Percentiles rank a stretch among this genome's conserved stretches.
These are phyloP conservation scores for Dictyostelium discoideum DNA, from an alignment of 78 protist species.

Conservation along the genomic window dicty_2.7 NC_007089.4:2310001-2310500, in stretches of 20 bases:
- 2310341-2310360: constrained; percentile 54
- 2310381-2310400: constrained; percentile 73
- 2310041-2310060: not conserved
- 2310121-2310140: constrained; percentile 11
- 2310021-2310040: not conserved
- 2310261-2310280: constrained; percentile 16
- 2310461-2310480: constrained; percentile 69
- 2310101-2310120: constrained; percentile 31
- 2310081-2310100: constrained; percentile 23
- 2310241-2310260: not conserved
- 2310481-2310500: constrained; percentile 55
- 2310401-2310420: constrained; percentile 59
- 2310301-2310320: constrained; percentile 9
- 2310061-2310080: constrained; percentile 28
- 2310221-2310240: not conserved
- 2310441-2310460: not conserved
- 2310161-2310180: constrained; percentile 18
- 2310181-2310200: constrained; percentile 72
- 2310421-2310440: constrained; percentile 46
- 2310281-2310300: not conserved
- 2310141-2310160: constrained; percentile 42
- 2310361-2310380: constrained; percentile 39
- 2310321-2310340: constrained; percentile 47
- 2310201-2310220: constrained; percentile 63
- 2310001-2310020: constrained; percentile 66